Percentiles rank a stretch among this genome's conserved stretches.
Conservation (phyloP, 176 grass and related monocot genomes). For the Melocanna baccifera region DNA sequence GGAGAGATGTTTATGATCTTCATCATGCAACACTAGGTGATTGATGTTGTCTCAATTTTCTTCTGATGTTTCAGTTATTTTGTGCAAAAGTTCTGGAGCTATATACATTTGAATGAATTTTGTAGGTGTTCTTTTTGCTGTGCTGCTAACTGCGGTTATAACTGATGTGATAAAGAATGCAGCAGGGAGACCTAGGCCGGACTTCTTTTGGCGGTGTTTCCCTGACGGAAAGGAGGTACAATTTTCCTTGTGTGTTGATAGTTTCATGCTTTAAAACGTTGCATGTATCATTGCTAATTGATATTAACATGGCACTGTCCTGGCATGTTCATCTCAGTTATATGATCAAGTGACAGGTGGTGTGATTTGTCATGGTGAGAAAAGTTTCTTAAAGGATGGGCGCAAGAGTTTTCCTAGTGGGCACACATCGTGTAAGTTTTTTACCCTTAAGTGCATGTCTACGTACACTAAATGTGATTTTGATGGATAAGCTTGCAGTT, state of each 20-base stretch:
- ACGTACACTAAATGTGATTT: background rate
- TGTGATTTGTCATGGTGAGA: slow-evolving; percentile 72
- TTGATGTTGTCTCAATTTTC: background rate
- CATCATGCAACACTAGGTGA: slow-evolving; percentile 74
- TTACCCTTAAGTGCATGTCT: background rate
- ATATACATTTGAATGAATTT: background rate
- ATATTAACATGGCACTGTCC: background rate
- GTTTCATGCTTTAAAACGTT: background rate
- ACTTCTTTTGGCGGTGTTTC: slow-evolving; percentile 94
- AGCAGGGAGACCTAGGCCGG: slow-evolving; percentile 79
- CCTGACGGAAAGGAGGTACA: slow-evolving; percentile 88
- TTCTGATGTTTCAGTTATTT: background rate
- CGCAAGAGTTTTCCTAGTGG: slow-evolving; percentile 95
- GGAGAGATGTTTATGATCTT: slow-evolving; percentile 80
- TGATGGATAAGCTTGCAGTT: background rate
- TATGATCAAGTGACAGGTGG: slow-evolving; percentile 65
- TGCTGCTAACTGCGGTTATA: slow-evolving; percentile 66
- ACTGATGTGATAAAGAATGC: slow-evolving; percentile 62
- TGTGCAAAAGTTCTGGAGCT: background rate
- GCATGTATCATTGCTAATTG: background rate
- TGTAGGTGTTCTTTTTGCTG: slow-evolving; percentile 66
- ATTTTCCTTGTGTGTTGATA: background rate
- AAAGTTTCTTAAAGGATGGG: slow-evolving; percentile 60
- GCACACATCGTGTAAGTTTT: slow-evolving; percentile 81
- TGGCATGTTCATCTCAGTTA: slow-evolving; percentile 35